phyloP scores from a whole-genome alignment of 345 rosid species.

The Lepidium sativum region DNA sequence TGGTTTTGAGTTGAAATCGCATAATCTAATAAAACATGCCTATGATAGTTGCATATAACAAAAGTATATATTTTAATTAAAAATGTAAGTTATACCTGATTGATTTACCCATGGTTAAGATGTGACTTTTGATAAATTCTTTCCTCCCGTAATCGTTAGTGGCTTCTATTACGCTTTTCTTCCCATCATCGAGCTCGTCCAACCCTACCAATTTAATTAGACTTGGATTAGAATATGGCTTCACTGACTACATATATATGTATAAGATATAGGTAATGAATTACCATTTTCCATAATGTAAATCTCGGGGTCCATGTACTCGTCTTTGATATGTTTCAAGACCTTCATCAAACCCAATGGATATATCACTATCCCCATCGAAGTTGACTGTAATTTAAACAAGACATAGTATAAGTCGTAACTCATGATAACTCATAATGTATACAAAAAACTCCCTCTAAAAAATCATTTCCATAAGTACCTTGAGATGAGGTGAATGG shows the following conservation, averaged over 20 bases:
- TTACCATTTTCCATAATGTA: constrained; percentile 37
- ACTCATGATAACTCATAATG: too few relatives aligned
- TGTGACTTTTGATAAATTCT: constrained; percentile 28
- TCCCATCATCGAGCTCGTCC: constrained; percentile 27
- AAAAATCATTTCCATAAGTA: too few relatives aligned
- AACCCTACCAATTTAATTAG: constrained; percentile 1
- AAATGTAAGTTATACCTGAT: neutral
- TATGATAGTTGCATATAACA: neutral
- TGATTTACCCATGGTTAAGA: constrained; percentile 18
- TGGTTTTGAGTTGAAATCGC: too few relatives aligned
- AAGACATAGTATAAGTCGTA: neutral
- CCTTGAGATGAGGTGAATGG: constrained; percentile 24
- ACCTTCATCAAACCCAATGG: constrained; percentile 14
- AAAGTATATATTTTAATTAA: neutral
- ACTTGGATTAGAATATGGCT: neutral
- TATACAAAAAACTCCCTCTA: too few relatives aligned
- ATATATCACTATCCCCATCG: constrained; percentile 21
- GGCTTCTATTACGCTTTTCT: neutral
- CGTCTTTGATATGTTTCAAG: constrained; percentile 23
- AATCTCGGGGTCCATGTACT: constrained; percentile 28
- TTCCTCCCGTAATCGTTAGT: constrained; percentile 19
- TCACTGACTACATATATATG: neutral
- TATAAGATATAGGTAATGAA: neutral
- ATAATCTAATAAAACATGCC: too few relatives aligned
- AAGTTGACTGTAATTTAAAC: constrained; percentile 17